phyloP scores from a whole-genome alignment of 106 monocot genomes.

The Alisma plantagoaquatica region DNA sequence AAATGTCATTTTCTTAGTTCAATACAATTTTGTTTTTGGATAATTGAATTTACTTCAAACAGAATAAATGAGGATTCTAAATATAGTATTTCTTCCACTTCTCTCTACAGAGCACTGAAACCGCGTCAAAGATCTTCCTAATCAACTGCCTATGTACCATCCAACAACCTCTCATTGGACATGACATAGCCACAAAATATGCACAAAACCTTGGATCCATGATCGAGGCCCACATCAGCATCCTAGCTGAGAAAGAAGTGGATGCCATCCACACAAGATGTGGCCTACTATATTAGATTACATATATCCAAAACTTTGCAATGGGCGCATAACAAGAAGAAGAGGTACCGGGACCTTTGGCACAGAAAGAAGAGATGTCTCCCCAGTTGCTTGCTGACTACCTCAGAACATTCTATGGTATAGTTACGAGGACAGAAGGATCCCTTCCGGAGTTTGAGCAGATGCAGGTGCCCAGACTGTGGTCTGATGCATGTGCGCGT shows the following conservation, averaged over 20 bases:
- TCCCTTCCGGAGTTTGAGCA: constrained; percentile 85
- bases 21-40: too few species aligned
- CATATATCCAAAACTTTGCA: constrained; percentile 31
- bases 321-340: background rate
- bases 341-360: constrained; percentile 22
- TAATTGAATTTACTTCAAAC: too few species aligned
- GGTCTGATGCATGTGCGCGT: constrained; percentile 42
- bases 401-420: constrained; percentile 66
- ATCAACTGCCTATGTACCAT: constrained; percentile 92
- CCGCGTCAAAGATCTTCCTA: constrained; percentile 75
- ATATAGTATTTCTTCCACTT: constrained; percentile 2
- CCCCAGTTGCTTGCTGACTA: constrained; percentile 35
- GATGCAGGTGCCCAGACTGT: constrained; percentile 68
- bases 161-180: constrained; percentile 58
- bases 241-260: constrained; percentile 68
- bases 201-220: constrained; percentile 29
- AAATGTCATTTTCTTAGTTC: background rate
- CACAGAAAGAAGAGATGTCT: constrained; percentile 41
- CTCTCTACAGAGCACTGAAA: constrained; percentile 44
- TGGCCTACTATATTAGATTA: constrained; percentile 44
- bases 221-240: constrained; percentile 46
- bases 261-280: constrained; percentile 58
- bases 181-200: constrained; percentile 56
- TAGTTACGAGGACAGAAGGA: constrained; percentile 69
- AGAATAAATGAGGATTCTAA: too few species aligned